Conservation (phyloP, 2,329 filamentous ascomycete genomes). For the Clarireedia paspali region DNA sequence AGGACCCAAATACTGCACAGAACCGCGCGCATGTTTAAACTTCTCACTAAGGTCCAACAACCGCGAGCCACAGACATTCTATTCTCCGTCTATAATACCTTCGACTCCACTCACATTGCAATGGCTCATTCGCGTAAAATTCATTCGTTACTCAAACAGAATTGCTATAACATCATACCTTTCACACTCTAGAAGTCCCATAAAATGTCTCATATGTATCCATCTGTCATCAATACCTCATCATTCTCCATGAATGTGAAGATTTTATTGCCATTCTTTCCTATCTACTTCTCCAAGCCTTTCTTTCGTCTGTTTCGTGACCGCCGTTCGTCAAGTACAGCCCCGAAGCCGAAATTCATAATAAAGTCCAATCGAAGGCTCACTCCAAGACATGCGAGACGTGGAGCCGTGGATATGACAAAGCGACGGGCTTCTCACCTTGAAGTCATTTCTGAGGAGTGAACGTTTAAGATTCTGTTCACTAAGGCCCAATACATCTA, state of each 20-base stretch:
- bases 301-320: neutral
- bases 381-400: neutral
- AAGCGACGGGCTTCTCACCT: neutral
- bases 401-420: neutral
- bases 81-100: no score
- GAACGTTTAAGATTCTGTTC: neutral
- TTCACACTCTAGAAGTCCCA: neutral
- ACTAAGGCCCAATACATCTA: no score
- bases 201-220: neutral
- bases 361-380: neutral
- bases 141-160: neutral
- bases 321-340: neutral
- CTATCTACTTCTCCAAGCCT: neutral
- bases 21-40: no score
- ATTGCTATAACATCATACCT: neutral
- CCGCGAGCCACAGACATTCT: no score
- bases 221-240: neutral
- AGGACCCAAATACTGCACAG: no score
- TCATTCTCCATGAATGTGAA: neutral
- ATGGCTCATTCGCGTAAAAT: neutral
- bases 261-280: neutral
- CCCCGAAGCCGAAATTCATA: neutral
- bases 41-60: no score
- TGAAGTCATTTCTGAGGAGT: slow-evolving; percentile 4
- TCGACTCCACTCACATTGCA: no score